Evolutionary conservation across 2,329 filamentous ascomycete species (phyloP).

Genomic region (Aspergillus terreus): DNA sequence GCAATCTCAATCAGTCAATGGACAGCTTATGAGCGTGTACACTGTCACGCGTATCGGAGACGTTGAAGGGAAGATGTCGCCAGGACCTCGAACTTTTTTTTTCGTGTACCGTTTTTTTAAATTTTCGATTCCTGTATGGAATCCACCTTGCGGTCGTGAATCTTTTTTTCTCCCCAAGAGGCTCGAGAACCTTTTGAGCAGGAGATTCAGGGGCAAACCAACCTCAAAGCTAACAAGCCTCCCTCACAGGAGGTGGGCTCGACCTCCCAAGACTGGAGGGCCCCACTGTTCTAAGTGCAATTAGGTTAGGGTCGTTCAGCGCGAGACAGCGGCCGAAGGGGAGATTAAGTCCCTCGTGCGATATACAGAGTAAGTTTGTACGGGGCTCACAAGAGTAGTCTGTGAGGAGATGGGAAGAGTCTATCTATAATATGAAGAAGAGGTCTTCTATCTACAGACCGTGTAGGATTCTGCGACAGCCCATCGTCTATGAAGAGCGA

Average conservation of each 20-base stretch:
- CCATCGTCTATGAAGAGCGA: background rate
- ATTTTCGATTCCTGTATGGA: too few species aligned
- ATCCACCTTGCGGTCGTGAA: too few species aligned
- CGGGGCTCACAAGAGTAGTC: too few species aligned
- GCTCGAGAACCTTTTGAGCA: constrained; percentile 12
- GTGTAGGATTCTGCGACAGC: too few species aligned
- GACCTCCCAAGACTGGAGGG: constrained; percentile 10
- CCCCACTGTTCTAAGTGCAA: constrained; percentile 9
- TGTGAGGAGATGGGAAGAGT: too few species aligned
- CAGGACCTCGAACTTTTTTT: background rate
- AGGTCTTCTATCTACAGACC: too few species aligned
- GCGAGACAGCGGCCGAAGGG: background rate
- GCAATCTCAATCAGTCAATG: too few species aligned
- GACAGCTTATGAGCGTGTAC: background rate
- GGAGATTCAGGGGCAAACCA: constrained; percentile 16
- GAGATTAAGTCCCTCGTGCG: background rate
- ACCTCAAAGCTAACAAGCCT: constrained; percentile 2
- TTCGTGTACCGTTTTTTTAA: background rate
- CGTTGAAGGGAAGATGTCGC: background rate
- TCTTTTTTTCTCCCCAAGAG: background rate
- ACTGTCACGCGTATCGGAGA: background rate
- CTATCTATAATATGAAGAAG: too few species aligned
- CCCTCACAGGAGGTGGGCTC: constrained; percentile 2
- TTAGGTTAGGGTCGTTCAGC: constrained; percentile 10
- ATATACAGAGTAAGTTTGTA: too few species aligned